Evolutionary conservation across 768 basidiomycete genomes (phyloP).

Genomic region (Collybia sordida): DNA sequence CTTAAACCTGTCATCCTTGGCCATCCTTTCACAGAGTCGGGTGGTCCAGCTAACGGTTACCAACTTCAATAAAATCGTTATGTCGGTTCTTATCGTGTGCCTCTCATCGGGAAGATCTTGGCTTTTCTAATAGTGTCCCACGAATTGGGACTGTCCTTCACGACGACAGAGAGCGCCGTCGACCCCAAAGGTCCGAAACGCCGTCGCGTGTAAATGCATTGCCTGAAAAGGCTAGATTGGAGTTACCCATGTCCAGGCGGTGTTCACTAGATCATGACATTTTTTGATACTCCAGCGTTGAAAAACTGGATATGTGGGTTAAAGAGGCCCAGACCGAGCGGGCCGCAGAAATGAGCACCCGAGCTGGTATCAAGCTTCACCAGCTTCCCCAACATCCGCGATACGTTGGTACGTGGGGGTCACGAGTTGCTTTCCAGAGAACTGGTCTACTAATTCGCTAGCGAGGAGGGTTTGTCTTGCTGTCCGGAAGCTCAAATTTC

Average conservation of each 20-base stretch:
- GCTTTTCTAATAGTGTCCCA: slow-evolving; percentile 41
- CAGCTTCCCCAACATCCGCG: not conserved
- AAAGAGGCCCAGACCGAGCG: slow-evolving; percentile 14
- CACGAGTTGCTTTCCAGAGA: slow-evolving; percentile 24
- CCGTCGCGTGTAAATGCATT: slow-evolving; percentile 30
- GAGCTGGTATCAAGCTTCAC: slow-evolving; percentile 3
- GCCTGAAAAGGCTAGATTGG: slow-evolving; percentile 47
- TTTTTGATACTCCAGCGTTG: slow-evolving; percentile 31
- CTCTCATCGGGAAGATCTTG: slow-evolving; percentile 40
- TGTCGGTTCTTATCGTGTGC: slow-evolving; percentile 34
- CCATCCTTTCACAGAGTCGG: slow-evolving; percentile 28
- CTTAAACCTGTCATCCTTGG: slow-evolving; percentile 42
- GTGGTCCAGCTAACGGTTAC: slow-evolving; percentile 23
- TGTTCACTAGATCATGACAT: slow-evolving; percentile 41
- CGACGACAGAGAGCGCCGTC: slow-evolving; percentile 6
- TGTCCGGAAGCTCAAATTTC: slow-evolving; percentile 44
- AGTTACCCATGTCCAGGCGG: slow-evolving; percentile 42
- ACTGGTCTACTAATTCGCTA: slow-evolving; percentile 40
- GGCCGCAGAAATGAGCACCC: slow-evolving; percentile 25
- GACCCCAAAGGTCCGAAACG: not conserved
- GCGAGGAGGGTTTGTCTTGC: slow-evolving; percentile 36
- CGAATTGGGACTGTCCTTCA: slow-evolving; percentile 30
- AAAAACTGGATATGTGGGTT: slow-evolving; percentile 3
- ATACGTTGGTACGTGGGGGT: not conserved
- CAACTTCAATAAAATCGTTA: slow-evolving; percentile 39